Conservation (phyloP, 805 yeast genomes). For the Candida sithepensis region DNA sequence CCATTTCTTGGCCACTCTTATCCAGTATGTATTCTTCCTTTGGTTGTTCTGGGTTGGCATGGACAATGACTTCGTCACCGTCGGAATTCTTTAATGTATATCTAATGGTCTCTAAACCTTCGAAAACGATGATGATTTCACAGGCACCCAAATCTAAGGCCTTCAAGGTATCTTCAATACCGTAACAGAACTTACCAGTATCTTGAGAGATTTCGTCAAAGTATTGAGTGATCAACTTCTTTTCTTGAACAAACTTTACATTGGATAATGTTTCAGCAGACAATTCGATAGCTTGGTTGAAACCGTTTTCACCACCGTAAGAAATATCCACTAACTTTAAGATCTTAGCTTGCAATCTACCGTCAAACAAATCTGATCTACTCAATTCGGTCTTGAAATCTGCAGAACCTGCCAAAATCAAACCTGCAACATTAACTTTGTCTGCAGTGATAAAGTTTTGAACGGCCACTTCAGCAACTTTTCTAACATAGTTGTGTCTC, state of each 20-base stretch:
- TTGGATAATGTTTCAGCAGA: slow-evolving; percentile 96
- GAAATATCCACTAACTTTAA: slow-evolving; percentile 94
- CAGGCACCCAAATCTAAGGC: slow-evolving; percentile 96
- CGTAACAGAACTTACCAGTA: slow-evolving; percentile 96
- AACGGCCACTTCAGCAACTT: slow-evolving; percentile 97
- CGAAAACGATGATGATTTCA: slow-evolving; percentile 88
- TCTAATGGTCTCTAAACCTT: slow-evolving; percentile 82
- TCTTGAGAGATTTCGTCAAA: slow-evolving; percentile 98
- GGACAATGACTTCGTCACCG: slow-evolving; percentile 70
- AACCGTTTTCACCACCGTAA: slow-evolving; percentile 99
- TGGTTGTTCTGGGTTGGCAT: slow-evolving; percentile 67
- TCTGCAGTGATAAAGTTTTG: slow-evolving; percentile 95
- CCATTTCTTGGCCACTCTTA: slow-evolving; percentile 88
- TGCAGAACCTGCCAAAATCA: slow-evolving; percentile 97
- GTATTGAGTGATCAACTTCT: slow-evolving; percentile 86
- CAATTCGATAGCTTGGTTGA: slow-evolving; percentile 97
- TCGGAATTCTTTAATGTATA: slow-evolving; percentile 81
- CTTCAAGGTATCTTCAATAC: slow-evolving; percentile 93
- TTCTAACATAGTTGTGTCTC: slow-evolving; percentile 97
- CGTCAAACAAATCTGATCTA: slow-evolving; percentile 90
- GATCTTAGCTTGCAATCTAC: slow-evolving; percentile 81
- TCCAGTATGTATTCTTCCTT: slow-evolving; percentile 77
- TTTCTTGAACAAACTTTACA: slow-evolving; percentile 97
- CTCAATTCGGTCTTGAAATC: slow-evolving; percentile 95
- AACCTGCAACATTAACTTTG: slow-evolving; percentile 90